Conservation (phyloP, 2,329 filamentous ascomycete species). For the Epichloe typhina region DNA sequence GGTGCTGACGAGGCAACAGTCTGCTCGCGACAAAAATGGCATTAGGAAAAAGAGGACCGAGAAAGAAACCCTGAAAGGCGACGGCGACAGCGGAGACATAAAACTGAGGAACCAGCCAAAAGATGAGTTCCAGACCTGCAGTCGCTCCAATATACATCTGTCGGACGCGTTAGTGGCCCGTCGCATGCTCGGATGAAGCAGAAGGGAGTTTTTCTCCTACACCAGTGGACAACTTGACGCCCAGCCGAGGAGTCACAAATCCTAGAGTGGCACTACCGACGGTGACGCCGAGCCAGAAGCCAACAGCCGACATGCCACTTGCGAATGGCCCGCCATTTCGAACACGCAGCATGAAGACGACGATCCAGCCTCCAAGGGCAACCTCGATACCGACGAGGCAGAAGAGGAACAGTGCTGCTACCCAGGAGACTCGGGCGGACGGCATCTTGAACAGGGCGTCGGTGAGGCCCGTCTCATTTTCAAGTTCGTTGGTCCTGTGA, state of each 20-base stretch:
- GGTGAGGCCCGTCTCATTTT: conserved; percentile 6
- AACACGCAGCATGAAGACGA: conserved; percentile 65
- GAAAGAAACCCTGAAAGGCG: conserved; percentile 57
- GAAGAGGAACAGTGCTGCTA: conserved; percentile 59
- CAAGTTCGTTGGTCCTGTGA: conserved; percentile 6
- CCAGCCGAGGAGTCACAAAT: conserved; percentile 57
- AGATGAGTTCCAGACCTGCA: conserved; percentile 48
- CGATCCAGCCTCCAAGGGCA: conserved; percentile 65
- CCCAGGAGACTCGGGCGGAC: conserved; percentile 46
- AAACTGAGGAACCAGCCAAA: conserved; percentile 47
- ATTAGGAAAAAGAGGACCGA: conserved; percentile 62
- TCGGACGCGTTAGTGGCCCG: conserved; percentile 26
- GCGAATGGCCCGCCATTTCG: conserved; percentile 51
- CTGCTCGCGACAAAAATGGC: conserved; percentile 57
- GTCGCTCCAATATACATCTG: conserved; percentile 49
- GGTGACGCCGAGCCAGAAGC: conserved; percentile 68
- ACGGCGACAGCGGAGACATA: conserved; percentile 45
- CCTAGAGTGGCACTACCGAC: conserved; percentile 53
- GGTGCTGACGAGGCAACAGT: conserved; percentile 53
- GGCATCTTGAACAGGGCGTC: conserved; percentile 28
- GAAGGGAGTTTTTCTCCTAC: conserved; percentile 1
- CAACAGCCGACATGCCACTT: conserved; percentile 57
- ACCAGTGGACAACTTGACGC: conserved; percentile 51
- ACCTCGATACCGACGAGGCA: conserved; percentile 57
- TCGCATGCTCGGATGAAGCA: background rate